Base-by-base conservation (phyloP, 768 basidiomycete genomes). In the Termitomyces sp. region DNA sequence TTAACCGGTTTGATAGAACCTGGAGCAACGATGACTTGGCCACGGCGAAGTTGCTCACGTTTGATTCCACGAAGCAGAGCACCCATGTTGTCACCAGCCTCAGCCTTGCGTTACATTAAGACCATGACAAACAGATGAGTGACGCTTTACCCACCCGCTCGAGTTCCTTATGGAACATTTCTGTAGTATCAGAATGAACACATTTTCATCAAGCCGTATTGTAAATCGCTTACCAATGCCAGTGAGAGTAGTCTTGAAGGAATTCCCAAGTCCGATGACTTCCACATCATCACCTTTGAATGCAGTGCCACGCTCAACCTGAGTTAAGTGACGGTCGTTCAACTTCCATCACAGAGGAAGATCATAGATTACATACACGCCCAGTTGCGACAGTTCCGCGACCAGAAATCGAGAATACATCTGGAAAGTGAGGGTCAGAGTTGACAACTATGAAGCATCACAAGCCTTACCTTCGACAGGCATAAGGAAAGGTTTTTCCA, bases 91-190 rank as follows among this genome's bases (percentile, higher is more conserved):
- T 99, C 97, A 65, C 97, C 97, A 59, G 97, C 96, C 73, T 98
- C 92, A 58, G 92, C 95, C 87, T 90, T 47, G 45, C 56, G 43
- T 19, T 40, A 28, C 25, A 23, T 35, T 48, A 28, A 46, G 43
- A 37, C 35, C 61, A 53, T 41, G 44, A 35, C 21, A 14, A 27
- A 23, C 7, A 27, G 41, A 52, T 19, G 16, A 14, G 21, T 27
- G 34, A 39, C n/a, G n/a, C 5, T 19, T n/a, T 17, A 64, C 80
- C 41, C 72, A 88, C 90, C 55, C 94, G 86, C 37, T 99, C 97
- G 54, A 99, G 84, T 76, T 99, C 97, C 79, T 97, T 98, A 81
- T 97, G 96, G 86, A 98, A 98, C 93, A 97, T 98, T 75, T 98
- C 96, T 94, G 63, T 16, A 32, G n/a, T 37, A 19, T 55, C 16